Conservation (phyloP, 2,329 filamentous ascomycete species). For the Cercospora zeae-maydis region DNA sequence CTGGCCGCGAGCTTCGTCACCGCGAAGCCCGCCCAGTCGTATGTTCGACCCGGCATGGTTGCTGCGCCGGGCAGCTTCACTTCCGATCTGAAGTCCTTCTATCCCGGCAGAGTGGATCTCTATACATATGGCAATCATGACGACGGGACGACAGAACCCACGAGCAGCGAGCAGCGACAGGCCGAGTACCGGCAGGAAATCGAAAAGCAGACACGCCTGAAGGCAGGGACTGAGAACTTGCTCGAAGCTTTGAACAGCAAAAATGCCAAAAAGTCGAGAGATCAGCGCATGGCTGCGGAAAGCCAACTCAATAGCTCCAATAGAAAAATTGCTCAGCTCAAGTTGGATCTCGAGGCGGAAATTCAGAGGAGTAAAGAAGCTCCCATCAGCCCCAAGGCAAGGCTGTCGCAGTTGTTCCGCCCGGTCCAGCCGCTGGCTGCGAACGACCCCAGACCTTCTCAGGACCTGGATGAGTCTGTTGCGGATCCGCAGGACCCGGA, state of each 20-base stretch:
- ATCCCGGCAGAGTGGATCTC: conserved; percentile 58
- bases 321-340: conserved; percentile 60
- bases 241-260: conserved; percentile 91
- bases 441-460: conserved; percentile 38
- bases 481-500: conserved; percentile 62
- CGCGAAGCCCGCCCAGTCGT: conserved; percentile 53
- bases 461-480: conserved; percentile 40
- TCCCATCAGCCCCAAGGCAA: conserved; percentile 42
- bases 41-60: conserved; percentile 56
- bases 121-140: conserved; percentile 54
- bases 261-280: conserved; percentile 91
- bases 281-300: conserved; percentile 55
- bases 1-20: conserved; percentile 56
- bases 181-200: conserved; percentile 75
- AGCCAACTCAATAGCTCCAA: conserved; percentile 89
- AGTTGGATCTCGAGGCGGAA: conserved; percentile 57
- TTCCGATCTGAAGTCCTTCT: conserved; percentile 73
- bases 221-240: conserved; percentile 95
- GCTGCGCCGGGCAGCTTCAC: conserved; percentile 73
- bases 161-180: conserved; percentile 67
- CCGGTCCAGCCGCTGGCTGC: conserved; percentile 52
- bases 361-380: conserved; percentile 57
- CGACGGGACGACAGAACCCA: conserved; percentile 58
- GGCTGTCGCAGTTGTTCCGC: conserved; percentile 57
- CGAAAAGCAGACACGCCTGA: conserved; percentile 96